phyloP scores from a whole-genome alignment of 192 early-diverging fungal genomes.

The Lobosporangium transversale region DNA sequence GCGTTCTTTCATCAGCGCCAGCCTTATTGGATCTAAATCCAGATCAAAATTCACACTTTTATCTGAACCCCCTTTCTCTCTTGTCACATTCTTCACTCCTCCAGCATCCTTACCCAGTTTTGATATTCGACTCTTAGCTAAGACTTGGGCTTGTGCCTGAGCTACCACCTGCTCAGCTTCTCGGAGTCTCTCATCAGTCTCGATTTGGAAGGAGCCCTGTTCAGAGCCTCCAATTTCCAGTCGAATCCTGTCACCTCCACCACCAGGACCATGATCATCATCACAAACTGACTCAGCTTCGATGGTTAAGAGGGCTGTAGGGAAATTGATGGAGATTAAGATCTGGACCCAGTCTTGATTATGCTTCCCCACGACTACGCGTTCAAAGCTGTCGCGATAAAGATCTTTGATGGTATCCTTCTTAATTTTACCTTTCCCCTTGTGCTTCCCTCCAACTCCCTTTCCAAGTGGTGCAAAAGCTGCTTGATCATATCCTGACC shows the following conservation, averaged over 20 bases:
- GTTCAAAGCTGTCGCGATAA: constrained; percentile 19
- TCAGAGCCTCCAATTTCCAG: constrained; percentile 30
- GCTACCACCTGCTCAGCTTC: background rate
- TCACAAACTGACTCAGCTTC: constrained; percentile 44
- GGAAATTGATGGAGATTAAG: constrained; percentile 41
- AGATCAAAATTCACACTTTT: too few relatives aligned
- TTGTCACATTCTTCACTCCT: too few relatives aligned
- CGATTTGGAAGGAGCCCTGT: constrained; percentile 28
- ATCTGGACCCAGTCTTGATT: constrained; percentile 38
- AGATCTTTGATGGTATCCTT: constrained; percentile 7
- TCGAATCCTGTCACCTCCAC: constrained; percentile 8
- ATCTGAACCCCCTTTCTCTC: too few relatives aligned
- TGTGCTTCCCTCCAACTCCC: too few relatives aligned
- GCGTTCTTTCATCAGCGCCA: constrained; percentile 14
- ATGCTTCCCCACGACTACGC: constrained; percentile 17
- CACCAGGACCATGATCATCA: background rate
- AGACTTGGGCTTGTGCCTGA: background rate
- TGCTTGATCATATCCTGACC: too few relatives aligned
- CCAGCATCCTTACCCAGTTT: too few relatives aligned
- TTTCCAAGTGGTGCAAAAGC: too few relatives aligned
- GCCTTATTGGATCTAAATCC: background rate
- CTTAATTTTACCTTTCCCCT: background rate
- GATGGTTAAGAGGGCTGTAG: constrained; percentile 33
- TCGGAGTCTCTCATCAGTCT: constrained; percentile 5
- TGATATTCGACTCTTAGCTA: too few relatives aligned